These are phyloP conservation scores for Piloderma croceum DNA, from an alignment of 768 basidiomycete species.

Conservation along the genomic window DNA sequence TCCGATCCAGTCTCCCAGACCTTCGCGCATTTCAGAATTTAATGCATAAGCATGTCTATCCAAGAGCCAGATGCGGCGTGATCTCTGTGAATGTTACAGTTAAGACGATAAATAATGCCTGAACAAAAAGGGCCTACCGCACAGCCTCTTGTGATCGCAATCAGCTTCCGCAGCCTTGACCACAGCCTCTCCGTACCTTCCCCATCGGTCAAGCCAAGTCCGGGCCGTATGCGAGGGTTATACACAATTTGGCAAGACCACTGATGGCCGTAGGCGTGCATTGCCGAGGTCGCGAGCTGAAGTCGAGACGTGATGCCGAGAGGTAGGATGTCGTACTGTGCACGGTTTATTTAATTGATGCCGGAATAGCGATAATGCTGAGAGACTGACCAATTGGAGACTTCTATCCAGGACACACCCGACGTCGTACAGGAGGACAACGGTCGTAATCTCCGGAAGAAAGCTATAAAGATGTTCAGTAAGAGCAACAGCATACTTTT, in stretches of 20 bases:
- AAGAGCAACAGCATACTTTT: conserved; percentile 21
- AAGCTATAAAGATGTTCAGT: conserved; percentile 24
- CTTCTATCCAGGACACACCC: conserved; percentile 19
- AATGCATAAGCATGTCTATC: conserved; percentile 28
- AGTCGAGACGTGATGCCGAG: conserved; percentile 13
- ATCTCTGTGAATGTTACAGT: conserved; percentile 11
- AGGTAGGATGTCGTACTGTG: conserved; percentile 21
- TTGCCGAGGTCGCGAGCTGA: conserved; percentile 14
- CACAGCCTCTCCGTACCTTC: conserved; percentile 15
- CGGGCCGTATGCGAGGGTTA: conserved; percentile 12
- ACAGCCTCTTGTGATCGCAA: conserved; percentile 6
- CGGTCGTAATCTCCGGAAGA: conserved; percentile 19
- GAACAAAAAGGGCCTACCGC: conserved; percentile 16
- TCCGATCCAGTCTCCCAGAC: conserved; percentile 30
- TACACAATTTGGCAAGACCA: conserved; percentile 15
- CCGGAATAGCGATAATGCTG: neutral
- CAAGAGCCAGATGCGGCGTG: conserved; percentile 27
- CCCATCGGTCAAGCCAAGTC: conserved; percentile 13
- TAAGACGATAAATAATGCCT: neutral
- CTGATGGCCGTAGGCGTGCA: conserved; percentile 18
- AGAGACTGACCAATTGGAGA: conserved; percentile 13
- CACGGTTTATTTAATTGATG: neutral
- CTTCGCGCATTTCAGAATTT: conserved; percentile 17
- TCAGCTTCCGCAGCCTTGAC: conserved; percentile 9
- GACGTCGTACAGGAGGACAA: conserved; percentile 18